Base-by-base conservation (phyloP, 1,139 yeast genomes). In the Pichia sp. region DNA sequence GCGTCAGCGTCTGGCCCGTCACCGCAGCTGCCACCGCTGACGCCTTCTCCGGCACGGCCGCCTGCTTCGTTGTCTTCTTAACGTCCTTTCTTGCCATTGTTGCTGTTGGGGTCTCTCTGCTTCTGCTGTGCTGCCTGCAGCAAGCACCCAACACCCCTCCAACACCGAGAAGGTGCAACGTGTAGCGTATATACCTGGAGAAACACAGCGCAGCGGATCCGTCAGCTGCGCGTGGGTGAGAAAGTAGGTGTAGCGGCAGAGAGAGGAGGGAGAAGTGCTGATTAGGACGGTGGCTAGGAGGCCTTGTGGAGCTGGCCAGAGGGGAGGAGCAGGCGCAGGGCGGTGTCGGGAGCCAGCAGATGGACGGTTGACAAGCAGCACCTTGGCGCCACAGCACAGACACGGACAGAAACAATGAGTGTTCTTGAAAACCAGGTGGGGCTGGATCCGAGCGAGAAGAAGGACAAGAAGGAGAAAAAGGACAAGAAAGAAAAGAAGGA, bases 11-110 rank as follows among this genome's bases (percentile, higher is more conserved):
- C 40, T 55, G 31, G 40, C 36, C 34, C 15, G 47, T 38, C n/a
- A 29, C 49, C 8, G 57, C 31, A 13, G 67, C 46, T 64, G 65
- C 43, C 59, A 63, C 41, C 7, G 55, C 51, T 3, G 59, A 11
- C 19, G 41, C 41, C 15, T n/a, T 38, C 31, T 60, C 40, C 11
- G 60, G 16, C 8, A 45, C 8, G 10, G 29, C 50, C 8, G 47
- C 23, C 6, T 30, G 43, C 36, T 53, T 23, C 26, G 26, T 50
- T 11, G 50, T 47, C 8, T 56, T 32, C 43, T 56, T 62, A 11
- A 57, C 62, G 56, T 74, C 77, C 59, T 73, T 75, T 61, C 70
- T 75, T 38, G 75, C 72, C 79, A 75, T 75, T 15, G 44, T 32
- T 8, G 11, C n/a, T 42, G 45, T 19, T 8, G 16, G 45, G 6